Conservation (phyloP, 192 early-diverging fungal species). For the Coemansia sp. region DNA sequence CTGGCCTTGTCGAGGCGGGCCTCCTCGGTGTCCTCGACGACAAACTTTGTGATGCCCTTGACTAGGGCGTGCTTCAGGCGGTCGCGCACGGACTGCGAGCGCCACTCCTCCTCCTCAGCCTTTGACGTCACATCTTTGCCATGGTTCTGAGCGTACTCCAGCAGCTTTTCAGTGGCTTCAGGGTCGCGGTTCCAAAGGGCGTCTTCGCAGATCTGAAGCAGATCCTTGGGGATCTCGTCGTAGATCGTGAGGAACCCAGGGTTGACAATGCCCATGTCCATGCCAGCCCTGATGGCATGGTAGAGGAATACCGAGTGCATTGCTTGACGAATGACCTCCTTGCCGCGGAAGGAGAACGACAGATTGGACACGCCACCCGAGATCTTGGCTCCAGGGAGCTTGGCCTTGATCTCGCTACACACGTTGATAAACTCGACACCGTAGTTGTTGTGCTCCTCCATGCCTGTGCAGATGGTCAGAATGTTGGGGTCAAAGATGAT, state of each 20-base stretch:
- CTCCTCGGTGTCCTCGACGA: conserved; percentile 93
- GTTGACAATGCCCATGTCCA: conserved; percentile 99
- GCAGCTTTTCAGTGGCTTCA: conserved; percentile 90
- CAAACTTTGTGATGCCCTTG: conserved; percentile 92
- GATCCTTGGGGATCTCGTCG: conserved; percentile 93
- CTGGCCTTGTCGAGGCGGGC: conserved; percentile 68
- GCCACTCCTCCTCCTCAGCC: conserved; percentile 85
- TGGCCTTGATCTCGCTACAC: conserved; percentile 69
- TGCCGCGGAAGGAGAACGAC: conserved; percentile 96
- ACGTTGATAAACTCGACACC: conserved; percentile 91
- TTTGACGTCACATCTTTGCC: conserved; percentile 65
- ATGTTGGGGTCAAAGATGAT: conserved; percentile 94
- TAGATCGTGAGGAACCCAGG: conserved; percentile 95
- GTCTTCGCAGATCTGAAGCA: conserved; percentile 87
- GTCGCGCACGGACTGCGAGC: conserved; percentile 65
- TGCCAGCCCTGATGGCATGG: conserved; percentile 77
- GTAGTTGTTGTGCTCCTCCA: conserved; percentile 98
- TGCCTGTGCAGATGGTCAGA: conserved; percentile 91
- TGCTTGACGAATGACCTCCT: conserved; percentile 86
- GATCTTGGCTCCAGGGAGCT: conserved; percentile 86
- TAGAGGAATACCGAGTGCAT: conserved; percentile 96
- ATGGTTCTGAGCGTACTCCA: conserved; percentile 83
- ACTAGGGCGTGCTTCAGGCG: conserved; percentile 82
- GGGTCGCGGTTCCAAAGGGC: conserved; percentile 91
- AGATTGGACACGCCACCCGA: conserved; percentile 97